Evolutionary conservation across 2,329 filamentous ascomycete genomes (phyloP).

Genomic region (Setomelanomma holmii): DNA sequence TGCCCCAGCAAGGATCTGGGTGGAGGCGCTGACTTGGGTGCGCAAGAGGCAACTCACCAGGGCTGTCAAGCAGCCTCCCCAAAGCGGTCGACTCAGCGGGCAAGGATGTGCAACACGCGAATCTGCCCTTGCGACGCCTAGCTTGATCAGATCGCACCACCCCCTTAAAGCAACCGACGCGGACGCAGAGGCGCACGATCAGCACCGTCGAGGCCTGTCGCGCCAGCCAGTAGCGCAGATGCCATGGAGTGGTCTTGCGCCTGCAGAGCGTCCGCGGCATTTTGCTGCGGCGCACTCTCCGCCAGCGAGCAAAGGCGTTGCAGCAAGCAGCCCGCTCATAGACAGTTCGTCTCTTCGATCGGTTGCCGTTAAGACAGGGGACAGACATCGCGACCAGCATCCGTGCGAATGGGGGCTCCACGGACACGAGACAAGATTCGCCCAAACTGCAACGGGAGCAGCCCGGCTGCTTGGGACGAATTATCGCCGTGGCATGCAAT

Average conservation of each 20-base stretch:
- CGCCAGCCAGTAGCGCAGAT: background rate
- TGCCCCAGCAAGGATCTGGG: slow-evolving; percentile 23
- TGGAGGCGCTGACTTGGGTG: slow-evolving; percentile 8
- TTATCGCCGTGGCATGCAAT: slow-evolving; percentile 29
- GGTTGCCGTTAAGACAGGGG: slow-evolving; percentile 32
- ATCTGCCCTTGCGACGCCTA: slow-evolving; percentile 25
- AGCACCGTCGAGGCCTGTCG: slow-evolving; percentile 6
- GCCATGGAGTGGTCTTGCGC: too few species aligned
- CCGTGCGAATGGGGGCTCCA: slow-evolving; percentile 29
- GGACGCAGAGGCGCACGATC: slow-evolving; percentile 9
- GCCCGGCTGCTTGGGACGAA: slow-evolving; percentile 26
- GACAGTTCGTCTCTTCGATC: slow-evolving; percentile 21
- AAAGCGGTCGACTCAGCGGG: slow-evolving; percentile 19
- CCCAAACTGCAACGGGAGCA: slow-evolving; percentile 20
- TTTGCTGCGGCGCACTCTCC: slow-evolving; percentile 13
- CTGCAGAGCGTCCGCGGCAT: slow-evolving; percentile 5
- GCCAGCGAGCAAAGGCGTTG: slow-evolving; percentile 6
- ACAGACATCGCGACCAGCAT: slow-evolving; percentile 24
- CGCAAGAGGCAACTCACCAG: slow-evolving; percentile 18
- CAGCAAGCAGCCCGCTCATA: background rate
- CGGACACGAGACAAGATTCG: slow-evolving; percentile 29
- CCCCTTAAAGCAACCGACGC: slow-evolving; percentile 14
- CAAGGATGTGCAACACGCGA: slow-evolving; percentile 32
- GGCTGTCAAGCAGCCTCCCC: slow-evolving; percentile 9
- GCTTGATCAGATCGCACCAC: slow-evolving; percentile 25